These are phyloP conservation scores for Westerdykella aurantiaca DNA, from an alignment of 2,329 filamentous ascomycete species.

Conservation along the genomic window DNA sequence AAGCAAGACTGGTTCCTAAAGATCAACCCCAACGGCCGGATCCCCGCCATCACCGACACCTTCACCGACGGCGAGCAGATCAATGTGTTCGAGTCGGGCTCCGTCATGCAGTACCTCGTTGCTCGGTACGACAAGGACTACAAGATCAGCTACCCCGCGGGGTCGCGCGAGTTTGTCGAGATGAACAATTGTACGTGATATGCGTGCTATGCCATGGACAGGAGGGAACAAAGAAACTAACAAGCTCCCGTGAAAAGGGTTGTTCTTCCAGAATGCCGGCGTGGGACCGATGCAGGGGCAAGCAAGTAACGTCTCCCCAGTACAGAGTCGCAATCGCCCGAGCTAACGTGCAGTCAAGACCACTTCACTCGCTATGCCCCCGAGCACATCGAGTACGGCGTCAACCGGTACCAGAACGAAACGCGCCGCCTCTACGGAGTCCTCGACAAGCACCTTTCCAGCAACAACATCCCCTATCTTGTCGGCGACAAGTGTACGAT, in stretches of 20 bases:
- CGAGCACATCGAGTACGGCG: slow-evolving; percentile 74
- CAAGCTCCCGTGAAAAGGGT: slow-evolving; percentile 5
- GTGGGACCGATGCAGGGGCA: slow-evolving; percentile 79
- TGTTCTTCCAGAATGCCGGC: slow-evolving; percentile 66
- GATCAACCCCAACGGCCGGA: slow-evolving; percentile 90
- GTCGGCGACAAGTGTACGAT: slow-evolving; percentile 61
- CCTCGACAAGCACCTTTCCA: slow-evolving; percentile 63
- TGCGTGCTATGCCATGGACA: slow-evolving; percentile 36
- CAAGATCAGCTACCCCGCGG: slow-evolving; percentile 73
- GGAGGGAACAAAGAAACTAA: too few species aligned
- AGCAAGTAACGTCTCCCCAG: slow-evolving; percentile 39
- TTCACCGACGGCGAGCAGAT: slow-evolving; percentile 68
- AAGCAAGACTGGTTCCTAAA: slow-evolving; percentile 83
- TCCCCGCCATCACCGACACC: slow-evolving; percentile 75
- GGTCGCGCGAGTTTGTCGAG: slow-evolving; percentile 70
- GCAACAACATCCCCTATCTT: slow-evolving; percentile 47
- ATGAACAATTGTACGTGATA: slow-evolving; percentile 58
- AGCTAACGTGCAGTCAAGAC: slow-evolving; percentile 42
- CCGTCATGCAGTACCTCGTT: slow-evolving; percentile 78
- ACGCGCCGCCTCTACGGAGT: slow-evolving; percentile 75
- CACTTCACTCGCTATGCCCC: slow-evolving; percentile 80
- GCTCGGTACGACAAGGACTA: slow-evolving; percentile 75
- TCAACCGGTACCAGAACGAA: slow-evolving; percentile 78
- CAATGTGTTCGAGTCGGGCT: slow-evolving; percentile 74
- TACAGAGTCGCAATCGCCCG: neutral